A percentile compares a stretch with the other conserved stretches of the same genome.
Conservation (phyloP, 305 asterid species). For the Lippia alba region DNA sequence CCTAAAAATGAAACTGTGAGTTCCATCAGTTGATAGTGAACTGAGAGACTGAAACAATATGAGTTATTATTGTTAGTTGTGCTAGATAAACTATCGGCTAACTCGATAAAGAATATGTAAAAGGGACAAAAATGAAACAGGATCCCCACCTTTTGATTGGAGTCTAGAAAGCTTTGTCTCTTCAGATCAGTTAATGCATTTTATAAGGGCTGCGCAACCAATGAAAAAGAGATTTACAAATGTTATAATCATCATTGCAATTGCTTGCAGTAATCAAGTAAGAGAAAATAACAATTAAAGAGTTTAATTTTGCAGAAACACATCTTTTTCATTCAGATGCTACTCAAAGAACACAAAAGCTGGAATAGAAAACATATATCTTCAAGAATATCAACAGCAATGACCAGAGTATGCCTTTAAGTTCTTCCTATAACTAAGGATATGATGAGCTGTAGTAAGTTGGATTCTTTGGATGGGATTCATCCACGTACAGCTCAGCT, state of each 20-base stretch:
- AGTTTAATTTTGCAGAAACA: not conserved
- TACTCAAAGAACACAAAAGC: not conserved
- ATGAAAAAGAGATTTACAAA: conserved; percentile 17
- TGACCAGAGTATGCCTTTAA: conserved; percentile 7
- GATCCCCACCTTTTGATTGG: no score
- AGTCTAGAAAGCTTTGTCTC: no score
- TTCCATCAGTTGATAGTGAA: no score
- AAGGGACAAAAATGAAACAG: no score
- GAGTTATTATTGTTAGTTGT: no score
- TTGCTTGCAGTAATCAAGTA: conserved; percentile 4
- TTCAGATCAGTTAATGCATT: conserved; percentile 72
- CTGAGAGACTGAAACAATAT: no score
- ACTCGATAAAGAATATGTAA: no score
- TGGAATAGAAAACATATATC: not conserved
- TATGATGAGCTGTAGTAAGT: conserved; percentile 87
- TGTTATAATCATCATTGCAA: conserved; percentile 6
- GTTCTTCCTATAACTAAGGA: conserved; percentile 21
- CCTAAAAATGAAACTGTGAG: conserved; percentile 96
- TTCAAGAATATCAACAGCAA: not conserved
- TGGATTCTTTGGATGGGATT: conserved; percentile 76
- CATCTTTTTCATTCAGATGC: not conserved
- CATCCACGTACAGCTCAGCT: conserved; percentile 97
- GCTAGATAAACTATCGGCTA: no score
- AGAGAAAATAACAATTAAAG: conserved; percentile 4
- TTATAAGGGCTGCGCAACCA: conserved; percentile 86